Evolutionary conservation across 2,329 filamentous ascomycete species (phyloP), one percentile per base, ranked within the genome.

Genomic region (Aspergillus sp.): DNA sequence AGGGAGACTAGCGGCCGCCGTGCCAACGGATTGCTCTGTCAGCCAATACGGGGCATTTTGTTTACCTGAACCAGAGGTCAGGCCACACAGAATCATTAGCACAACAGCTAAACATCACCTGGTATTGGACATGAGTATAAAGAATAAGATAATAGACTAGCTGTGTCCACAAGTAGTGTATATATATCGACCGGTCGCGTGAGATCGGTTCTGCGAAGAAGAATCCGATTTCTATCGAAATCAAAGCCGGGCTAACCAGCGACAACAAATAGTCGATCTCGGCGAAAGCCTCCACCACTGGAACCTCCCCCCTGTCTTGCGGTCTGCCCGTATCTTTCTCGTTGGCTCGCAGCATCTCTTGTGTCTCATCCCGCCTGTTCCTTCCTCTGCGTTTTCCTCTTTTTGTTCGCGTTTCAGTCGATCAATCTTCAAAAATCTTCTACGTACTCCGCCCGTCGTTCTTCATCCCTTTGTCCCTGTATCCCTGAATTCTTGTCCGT

Each of bases 281-380:
- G 53, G 52, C 59, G 44, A 63, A 62, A 47, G 54, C 58, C 62
- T 51, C 55, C 51, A 53, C 57, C 52, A 17, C 47, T 37, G 35
- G 51, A 48, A 47, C 23, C 35, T 39, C 49, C 55, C 52, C 52
- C 55, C 48, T 53, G 52, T 52, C 54, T 47, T 41, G 46, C 47
- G 51, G 46, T 62, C 62, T 66, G 56, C 59, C 67, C 64, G 61
- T 66, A 65, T 66, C 64, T 66, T 63, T 63, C 62, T 64, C 55
- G 59, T 62, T 52, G 53, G 53, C 55, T 59, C 41, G 49, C 54
- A 59, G 56, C 53, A 43, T 56, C 53, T 45, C 33, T 45, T 53
- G 35, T 50, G 41, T 43, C 50, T 53, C 45, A 40, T 41, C 35
- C 37, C 39, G 48, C 57, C 49, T 52, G 61, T 58, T 62, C 48